Conservation (phyloP, 257 asterid genomes). For the Plantago ovata region DNA sequence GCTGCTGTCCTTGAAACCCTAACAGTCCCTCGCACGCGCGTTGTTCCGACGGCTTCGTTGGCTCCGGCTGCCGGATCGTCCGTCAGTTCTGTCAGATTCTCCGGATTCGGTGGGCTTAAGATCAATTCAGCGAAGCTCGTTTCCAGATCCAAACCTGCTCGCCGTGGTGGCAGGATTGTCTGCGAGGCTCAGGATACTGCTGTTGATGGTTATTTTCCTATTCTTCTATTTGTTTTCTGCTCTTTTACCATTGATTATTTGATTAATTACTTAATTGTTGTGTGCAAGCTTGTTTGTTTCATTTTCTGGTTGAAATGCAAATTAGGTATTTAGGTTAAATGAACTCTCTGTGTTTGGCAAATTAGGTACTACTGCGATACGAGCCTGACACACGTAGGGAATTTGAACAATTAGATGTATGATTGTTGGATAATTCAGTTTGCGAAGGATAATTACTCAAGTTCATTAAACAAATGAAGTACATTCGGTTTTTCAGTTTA, state of each 20-base stretch:
- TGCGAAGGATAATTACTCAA: too few relatives aligned
- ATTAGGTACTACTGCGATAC: too few relatives aligned
- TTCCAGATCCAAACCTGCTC: conserved; percentile 33
- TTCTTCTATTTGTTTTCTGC: not conserved
- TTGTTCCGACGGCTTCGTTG: conserved; percentile 43
- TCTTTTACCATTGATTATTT: not conserved
- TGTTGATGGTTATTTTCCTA: conserved; percentile 37
- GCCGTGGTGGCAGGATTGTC: conserved; percentile 49
- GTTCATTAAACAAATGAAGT: too few relatives aligned
- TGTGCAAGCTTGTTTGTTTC: too few relatives aligned
- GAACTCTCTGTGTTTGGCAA: too few relatives aligned
- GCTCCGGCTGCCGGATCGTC: conserved; percentile 43
- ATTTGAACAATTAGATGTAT: too few relatives aligned
- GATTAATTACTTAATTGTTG: too few relatives aligned
- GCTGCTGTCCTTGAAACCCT: conserved; percentile 71
- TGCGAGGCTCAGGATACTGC: conserved; percentile 85
- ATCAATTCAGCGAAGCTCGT: conserved; percentile 44
- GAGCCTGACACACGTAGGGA: too few relatives aligned
- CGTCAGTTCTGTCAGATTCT: conserved; percentile 40
- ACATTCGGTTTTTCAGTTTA: too few relatives aligned
- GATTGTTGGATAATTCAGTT: too few relatives aligned
- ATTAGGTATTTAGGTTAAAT: too few relatives aligned
- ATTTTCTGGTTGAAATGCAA: too few relatives aligned
- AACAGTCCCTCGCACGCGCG: conserved; percentile 62
- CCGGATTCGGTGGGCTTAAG: conserved; percentile 63